Base-by-base conservation (phyloP, 73 alveolate species). In the Paramecium sonneborni region DNA sequence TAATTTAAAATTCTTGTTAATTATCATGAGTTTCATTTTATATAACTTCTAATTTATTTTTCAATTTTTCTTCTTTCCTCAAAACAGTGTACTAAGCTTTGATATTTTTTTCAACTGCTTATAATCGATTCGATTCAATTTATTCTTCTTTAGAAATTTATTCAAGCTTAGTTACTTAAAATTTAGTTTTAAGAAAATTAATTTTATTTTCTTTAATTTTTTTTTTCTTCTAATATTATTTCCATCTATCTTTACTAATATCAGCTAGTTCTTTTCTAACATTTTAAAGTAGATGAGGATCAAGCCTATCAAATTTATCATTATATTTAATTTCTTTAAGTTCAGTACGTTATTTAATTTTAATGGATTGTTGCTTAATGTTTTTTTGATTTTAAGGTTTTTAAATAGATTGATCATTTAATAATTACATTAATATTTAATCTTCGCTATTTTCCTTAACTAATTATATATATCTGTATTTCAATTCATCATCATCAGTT, bases 241-340 rank as follows among this genome's bases (percentile, higher is more conserved):
- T 62, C 84, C 84, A 62, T 32, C 84, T 62, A 14, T 62, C 84
- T 32, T 62, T 62, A 62, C 84, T 62, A 9, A 62, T 26, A 30
- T 62, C 84, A 30, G 84, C 84, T 5, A 62, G 24, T 62, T 62
- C 84, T 14, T 26, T 62, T 12, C 84, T 62, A 0, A 62, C 84
- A 24, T 62, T 62, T 26, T 26, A 26, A 3, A 62, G 48, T 30
- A 62, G 24, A 62, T 62, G 48, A 3, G 84, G 84, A 62, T 62
- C 84, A 26, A 62, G 84, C 11, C 39, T 62, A 62, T 62, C 84
- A 26, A 62, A 62, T 62, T 62, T 62, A 30, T 62, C 84, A 62
- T 62, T 30, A 62, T 30, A 62, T 62, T n/a, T 62, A 12, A 62
- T 32, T 26, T 62, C 84, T 32, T 62, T 62, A 3, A 44, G 84